Evolutionary conservation across 164 flowering plant species (phyloP).

Genomic region (Macadamia integrifolia): DNA sequence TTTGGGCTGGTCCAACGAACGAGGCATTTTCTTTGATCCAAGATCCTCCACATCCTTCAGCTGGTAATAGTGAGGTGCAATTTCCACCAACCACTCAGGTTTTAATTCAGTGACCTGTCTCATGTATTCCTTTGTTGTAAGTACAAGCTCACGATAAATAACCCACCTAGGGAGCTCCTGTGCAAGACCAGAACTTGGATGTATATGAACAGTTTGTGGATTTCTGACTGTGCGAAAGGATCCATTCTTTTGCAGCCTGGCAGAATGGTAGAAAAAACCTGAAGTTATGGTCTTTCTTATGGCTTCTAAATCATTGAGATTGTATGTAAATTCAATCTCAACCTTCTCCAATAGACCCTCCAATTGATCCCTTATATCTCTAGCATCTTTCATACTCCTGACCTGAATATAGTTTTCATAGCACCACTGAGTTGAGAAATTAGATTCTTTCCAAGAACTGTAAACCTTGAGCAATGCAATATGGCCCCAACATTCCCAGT

Average conservation of each 20-base stretch:
- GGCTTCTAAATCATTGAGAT: slow-evolving; percentile 59
- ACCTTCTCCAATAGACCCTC: slow-evolving; percentile 91
- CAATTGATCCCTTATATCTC: slow-evolving; percentile 87
- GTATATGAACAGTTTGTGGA: slow-evolving; percentile 85
- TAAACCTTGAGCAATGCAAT: slow-evolving; percentile 90
- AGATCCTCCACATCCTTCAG: slow-evolving; percentile 85
- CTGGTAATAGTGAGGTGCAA: slow-evolving; percentile 93
- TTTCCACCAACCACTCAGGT: slow-evolving; percentile 92
- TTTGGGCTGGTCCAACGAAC: slow-evolving; percentile 1
- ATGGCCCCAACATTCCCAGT: slow-evolving; percentile 97
- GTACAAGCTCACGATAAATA: slow-evolving; percentile 82
- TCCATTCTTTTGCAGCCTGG: slow-evolving; percentile 80
- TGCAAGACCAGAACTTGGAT: slow-evolving; percentile 90
- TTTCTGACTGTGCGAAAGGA: slow-evolving; percentile 83
- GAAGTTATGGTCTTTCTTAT: slow-evolving; percentile 82
- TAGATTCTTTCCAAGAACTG: slow-evolving; percentile 84
- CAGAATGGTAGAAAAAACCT: slow-evolving; percentile 92
- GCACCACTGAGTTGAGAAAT: slow-evolving; percentile 94
- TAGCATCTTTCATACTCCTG: slow-evolving; percentile 94
- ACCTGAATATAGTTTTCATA: slow-evolving; percentile 97
- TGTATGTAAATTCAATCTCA: slow-evolving; percentile 68
- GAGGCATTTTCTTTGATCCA: slow-evolving; percentile 71
- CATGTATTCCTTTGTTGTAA: slow-evolving; percentile 95
- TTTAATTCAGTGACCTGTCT: slow-evolving; percentile 89
- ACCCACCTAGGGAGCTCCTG: slow-evolving; percentile 94